Conservation (phyloP, 495 filamentous ascomycete genomes). For the Penicillium atrosanguineum region DNA sequence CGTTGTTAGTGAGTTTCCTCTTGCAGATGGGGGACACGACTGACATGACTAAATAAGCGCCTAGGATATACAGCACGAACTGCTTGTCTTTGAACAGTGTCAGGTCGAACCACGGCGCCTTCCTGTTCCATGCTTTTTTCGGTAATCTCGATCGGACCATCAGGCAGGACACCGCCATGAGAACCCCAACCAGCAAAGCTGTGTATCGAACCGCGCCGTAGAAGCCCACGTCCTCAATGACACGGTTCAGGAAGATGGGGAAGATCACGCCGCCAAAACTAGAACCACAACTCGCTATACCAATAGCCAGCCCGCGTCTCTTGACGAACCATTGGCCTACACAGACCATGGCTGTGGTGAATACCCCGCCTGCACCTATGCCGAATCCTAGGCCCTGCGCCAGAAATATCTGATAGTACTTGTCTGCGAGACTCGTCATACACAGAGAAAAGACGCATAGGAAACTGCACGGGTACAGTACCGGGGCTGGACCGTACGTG, state of each 20-base stretch:
- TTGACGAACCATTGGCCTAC: slow-evolving; percentile 50
- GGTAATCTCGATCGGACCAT: slow-evolving; percentile 25
- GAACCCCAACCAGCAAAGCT: slow-evolving; percentile 31
- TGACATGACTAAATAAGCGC: neutral
- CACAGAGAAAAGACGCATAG: slow-evolving; percentile 28
- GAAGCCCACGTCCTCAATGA: slow-evolving; percentile 22
- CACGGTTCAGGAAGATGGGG: slow-evolving; percentile 19
- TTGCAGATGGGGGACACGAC: neutral
- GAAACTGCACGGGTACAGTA: slow-evolving; percentile 23
- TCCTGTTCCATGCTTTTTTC: slow-evolving; percentile 25
- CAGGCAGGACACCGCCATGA: slow-evolving; percentile 18
- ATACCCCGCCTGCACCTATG: slow-evolving; percentile 29
- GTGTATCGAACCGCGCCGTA: slow-evolving; percentile 24
- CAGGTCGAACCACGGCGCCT: slow-evolving; percentile 29
- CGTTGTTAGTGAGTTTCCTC: neutral
- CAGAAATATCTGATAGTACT: slow-evolving; percentile 32
- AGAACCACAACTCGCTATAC: slow-evolving; percentile 28
- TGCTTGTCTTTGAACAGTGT: slow-evolving; percentile 23
- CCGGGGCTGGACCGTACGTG: slow-evolving; percentile 23
- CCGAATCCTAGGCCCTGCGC: slow-evolving; percentile 28
- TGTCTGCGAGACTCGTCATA: slow-evolving; percentile 23
- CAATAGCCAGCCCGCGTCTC: slow-evolving; percentile 31
- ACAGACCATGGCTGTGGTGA: slow-evolving; percentile 25
- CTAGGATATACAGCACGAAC: neutral
- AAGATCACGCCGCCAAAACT: slow-evolving; percentile 38